Conservation (phyloP, 1,139 yeast genomes). For the Saccharomyces uvarum region DNA sequence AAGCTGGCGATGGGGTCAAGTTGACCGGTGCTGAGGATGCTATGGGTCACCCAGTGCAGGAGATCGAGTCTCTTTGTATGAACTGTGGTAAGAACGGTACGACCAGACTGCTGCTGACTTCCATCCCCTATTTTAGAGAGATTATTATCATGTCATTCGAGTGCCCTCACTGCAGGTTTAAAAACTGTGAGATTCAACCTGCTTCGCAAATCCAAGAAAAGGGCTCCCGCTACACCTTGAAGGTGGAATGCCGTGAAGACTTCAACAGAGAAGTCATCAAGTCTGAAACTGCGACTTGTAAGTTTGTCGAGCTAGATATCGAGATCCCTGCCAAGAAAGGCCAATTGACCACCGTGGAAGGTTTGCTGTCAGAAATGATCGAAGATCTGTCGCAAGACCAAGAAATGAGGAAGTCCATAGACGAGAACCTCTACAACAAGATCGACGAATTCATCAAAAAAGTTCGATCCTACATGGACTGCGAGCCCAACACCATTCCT, state of each 20-base stretch:
- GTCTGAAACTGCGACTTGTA: slow-evolving; percentile 78
- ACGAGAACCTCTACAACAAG: slow-evolving; percentile 69
- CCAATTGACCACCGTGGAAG: slow-evolving; percentile 87
- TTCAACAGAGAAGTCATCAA: slow-evolving; percentile 88
- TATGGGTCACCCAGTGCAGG: slow-evolving; percentile 92
- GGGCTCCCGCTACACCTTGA: slow-evolving; percentile 68
- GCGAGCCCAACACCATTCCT: slow-evolving; percentile 64
- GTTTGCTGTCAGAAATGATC: slow-evolving; percentile 72
- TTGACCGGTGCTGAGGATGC: slow-evolving; percentile 66
- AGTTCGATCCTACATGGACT: slow-evolving; percentile 51
- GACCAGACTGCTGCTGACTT: slow-evolving; percentile 75
- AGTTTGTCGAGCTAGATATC: slow-evolving; percentile 75
- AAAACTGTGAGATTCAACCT: slow-evolving; percentile 88
- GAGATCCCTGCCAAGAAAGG: slow-evolving; percentile 96
- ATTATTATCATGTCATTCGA: slow-evolving; percentile 90
- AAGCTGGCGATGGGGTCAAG: slow-evolving; percentile 29
- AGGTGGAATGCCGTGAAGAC: slow-evolving; percentile 64
- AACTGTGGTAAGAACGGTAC: slow-evolving; percentile 82
- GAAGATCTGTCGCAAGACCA: slow-evolving; percentile 80
- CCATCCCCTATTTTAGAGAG: slow-evolving; percentile 88
- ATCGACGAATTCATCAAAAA: slow-evolving; percentile 62
- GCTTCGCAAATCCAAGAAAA: slow-evolving; percentile 85
- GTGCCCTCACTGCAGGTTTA: slow-evolving; percentile 90
- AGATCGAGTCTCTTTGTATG: slow-evolving; percentile 91
- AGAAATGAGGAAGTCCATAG: slow-evolving; percentile 60